Evolutionary conservation across 495 filamentous ascomycete genomes (phyloP), one percentile per base, ranked within the genome.

Genomic region (Neurospora sp.): DNA sequence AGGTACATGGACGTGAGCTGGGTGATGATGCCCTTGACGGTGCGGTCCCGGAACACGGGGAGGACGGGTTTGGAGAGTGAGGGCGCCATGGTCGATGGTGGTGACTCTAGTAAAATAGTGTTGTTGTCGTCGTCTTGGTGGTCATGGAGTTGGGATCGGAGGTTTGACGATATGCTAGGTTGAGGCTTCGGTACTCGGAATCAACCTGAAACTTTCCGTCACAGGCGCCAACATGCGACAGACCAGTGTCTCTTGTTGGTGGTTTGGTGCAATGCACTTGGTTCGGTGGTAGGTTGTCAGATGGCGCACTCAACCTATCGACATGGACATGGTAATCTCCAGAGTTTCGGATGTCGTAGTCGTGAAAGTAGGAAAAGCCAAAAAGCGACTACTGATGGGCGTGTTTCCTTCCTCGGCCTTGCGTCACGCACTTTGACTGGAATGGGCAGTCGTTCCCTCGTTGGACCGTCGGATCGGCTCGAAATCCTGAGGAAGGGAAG

Each of bases 1-100:
- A 95, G 88, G 86, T 99, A 99, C 39, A 92, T 86, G 71, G 82
- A 81, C 14, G 91, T 91, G 70, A 97, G 82, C 74, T 90, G 87
- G 73, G 90, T 88, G 79, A 97, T 84, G 78, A 93, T 83, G 75
- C 87, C 86, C 71, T 91, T 92, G 78, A 97, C 77, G 70, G 91
- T 92, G 73, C 89, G 89, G 74, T 94, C 90, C 59, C 87, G 87
- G 70, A 86, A 82, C 39, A 72, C 42, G 65, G 83, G 79, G 41
- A 84, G 75, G 12, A 87, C 83, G 40, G 96, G 84, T 83, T 95
- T 97, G 31, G 94, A 97, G 79, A 91, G 91, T 74, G 85, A 89
- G 76, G 91, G 92, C 92, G 97, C 97, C 74, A 75, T 82, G 68
- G 72, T 48, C 59, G 48, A 69, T 27, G 40, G 44, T 40, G 45